Base-by-base conservation (phyloP, 179 eudicot species). In the Silene noctiflora region DNA sequence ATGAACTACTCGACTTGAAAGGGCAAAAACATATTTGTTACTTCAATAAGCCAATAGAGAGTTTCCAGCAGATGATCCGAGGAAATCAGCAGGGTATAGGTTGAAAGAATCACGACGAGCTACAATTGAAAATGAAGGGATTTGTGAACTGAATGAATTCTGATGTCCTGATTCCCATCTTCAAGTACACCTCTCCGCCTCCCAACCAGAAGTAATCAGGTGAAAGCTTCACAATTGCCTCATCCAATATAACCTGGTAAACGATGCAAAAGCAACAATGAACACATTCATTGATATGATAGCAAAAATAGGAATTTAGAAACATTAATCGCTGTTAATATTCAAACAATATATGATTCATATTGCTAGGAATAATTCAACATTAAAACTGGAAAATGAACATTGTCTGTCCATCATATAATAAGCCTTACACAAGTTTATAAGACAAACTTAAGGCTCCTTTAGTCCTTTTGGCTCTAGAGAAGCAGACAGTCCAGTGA, bases 201-300 rank as follows among this genome's bases (percentile, higher is more conserved):
- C 99, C 96, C 75, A 93, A 79, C 98, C 98, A 95, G 83, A 95
- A 91, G 87, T 86, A 95, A 65, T 89, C 91, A 3, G 98, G 97
- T 62, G 83, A 79, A 61, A 95, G 98, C 82, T 89, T 91, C 21
- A 72, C 84, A 44, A 93, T 90, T 59, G 98, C 98, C 87, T 93
- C 99, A 75, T 95, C 99, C 85, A 95, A 72, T 77, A 93, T 95
- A 73, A 95, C 97, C 99, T 93, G 91, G 69, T 58, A 79, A 19
- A 11, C 66, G 29, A 29, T 6, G 27, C 31, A 5, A 46, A 53
- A 75, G 9, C n/a, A 14, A 69, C 62, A n/a, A n/a, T n/a, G n/a
- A n/a, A n/a, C 27, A 27, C 13, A 9, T n/a, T 53, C 46, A 10
- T 16, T 39, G 17, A 16, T 35, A 21, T n/a, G n/a, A n/a, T n/a